These are phyloP conservation scores for Mortierella sp. DNA, from an alignment of 371 early-diverging fungal genomes.

Conservation along the genomic window DNA sequence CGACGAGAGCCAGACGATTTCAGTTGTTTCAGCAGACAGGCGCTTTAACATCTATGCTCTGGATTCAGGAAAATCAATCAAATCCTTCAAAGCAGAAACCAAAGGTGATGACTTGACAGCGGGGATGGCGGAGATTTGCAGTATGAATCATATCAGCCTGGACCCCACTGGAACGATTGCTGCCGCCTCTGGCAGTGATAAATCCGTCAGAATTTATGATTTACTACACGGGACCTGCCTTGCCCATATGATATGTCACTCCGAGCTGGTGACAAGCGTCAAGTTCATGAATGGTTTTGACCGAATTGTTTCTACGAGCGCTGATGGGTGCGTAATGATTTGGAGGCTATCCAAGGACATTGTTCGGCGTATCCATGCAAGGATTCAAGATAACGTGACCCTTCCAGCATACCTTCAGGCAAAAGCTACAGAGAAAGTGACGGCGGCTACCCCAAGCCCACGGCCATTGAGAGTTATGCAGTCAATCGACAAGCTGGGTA, in stretches of 20 bases:
- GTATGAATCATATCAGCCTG: conserved; percentile 73
- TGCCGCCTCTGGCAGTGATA: conserved; percentile 81
- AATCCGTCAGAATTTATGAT: conserved; percentile 82
- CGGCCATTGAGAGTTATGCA: conserved; percentile 9
- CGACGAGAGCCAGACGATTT: conserved; percentile 66
- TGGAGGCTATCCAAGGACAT: conserved; percentile 76
- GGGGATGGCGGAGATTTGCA: conserved; percentile 67
- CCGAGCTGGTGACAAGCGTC: conserved; percentile 84
- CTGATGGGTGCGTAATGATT: conserved; percentile 84
- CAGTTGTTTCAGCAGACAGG: conserved; percentile 79
- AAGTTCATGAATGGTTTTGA: conserved; percentile 70
- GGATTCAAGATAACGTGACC: conserved; percentile 40
- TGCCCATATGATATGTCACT: conserved; percentile 76
- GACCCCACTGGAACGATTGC: conserved; percentile 84
- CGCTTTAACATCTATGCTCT: conserved; percentile 73
- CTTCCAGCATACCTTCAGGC: conserved; percentile 29
- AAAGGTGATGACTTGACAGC: conserved; percentile 63
- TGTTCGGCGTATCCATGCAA: conserved; percentile 59
- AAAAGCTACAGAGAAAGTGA: conserved; percentile 17
- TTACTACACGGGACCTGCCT: conserved; percentile 74
- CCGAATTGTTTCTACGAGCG: conserved; percentile 79
- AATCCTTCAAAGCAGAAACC: conserved; percentile 71
- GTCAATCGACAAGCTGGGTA: conserved; percentile 24
- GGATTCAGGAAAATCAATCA: conserved; percentile 77
- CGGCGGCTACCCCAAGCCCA: conserved; percentile 4